Base-by-base conservation (phyloP, 441 rosid species). In the Raphanus hybrid region DNA sequence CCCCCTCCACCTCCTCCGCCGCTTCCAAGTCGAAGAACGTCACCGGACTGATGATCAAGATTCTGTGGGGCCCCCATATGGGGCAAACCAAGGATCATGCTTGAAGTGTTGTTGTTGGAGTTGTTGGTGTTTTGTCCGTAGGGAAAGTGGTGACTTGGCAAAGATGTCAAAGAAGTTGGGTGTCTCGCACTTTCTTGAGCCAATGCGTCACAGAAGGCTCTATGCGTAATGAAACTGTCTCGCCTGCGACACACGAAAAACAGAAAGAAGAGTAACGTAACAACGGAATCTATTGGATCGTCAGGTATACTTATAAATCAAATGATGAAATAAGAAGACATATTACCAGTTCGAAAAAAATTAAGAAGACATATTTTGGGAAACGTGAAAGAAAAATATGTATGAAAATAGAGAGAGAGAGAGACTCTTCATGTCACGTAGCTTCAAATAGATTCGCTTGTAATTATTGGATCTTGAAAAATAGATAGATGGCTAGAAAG, bases 181-280 rank as follows among this genome's bases (percentile, higher is more conserved):
- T 87, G 88, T 64, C 90, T 80, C 12, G 86, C 86, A 76, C 86
- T 85, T 63, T 87, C 90, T 65, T 84, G 86, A 77, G 90, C 90
- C 60, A 85, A 78, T 57, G 90, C 90, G 70, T 85, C 88, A 74
- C 90, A 85, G 69, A 87, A 87, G 26, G 90, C 89, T 41, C 90
- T 81, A 72, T 87, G 90, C 2, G 90, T 87, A 57, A 87, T 84
- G 55, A 87, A 87, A 76, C 88, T 87, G 76, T 87, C 90, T 6
- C 90, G 84, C 83, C 90, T 87, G 85, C 64, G 66, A 73, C 80
- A 71, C 16, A 75, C 64, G 63, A 29, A 71, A 0, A 18, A 15
- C n/a, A 20, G 10, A 11, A 3, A 59, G 10, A 57, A 8, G 61
- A 8, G 61, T 20, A 15, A 15, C 16, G 59, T 54, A 52, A 57